These are phyloP conservation scores for Puccinia polysora DNA, from an alignment of 1,284 basidiomycete species.

Conservation along the genomic window DNA sequence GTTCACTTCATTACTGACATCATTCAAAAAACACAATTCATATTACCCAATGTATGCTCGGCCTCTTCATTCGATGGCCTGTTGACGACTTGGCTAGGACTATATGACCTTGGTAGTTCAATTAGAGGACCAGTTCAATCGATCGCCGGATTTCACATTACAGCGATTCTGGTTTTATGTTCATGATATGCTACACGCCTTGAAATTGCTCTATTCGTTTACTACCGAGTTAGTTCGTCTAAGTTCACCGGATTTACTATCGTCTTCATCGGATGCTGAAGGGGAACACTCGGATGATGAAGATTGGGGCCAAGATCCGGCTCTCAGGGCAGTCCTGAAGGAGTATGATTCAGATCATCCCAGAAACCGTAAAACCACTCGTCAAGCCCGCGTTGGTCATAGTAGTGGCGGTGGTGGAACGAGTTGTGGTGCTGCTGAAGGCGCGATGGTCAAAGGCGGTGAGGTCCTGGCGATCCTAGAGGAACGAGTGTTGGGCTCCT, in stretches of 20 bases:
- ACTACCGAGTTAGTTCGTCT: constrained; percentile 59
- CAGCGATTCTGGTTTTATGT: constrained; percentile 96
- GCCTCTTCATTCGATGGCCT: background rate
- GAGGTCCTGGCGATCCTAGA: constrained; percentile 32
- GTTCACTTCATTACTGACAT: background rate
- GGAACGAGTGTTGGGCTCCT: constrained; percentile 23
- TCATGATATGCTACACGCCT: constrained; percentile 85
- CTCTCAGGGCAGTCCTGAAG: constrained; percentile 23
- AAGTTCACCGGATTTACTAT: constrained; percentile 57
- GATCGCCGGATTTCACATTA: constrained; percentile 79
- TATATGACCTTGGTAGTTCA: constrained; percentile 89
- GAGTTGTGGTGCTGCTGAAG: constrained; percentile 13
- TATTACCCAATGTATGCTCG: constrained; percentile 3
- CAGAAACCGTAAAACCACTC: background rate
- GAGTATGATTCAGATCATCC: constrained; percentile 10
- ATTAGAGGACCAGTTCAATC: constrained; percentile 86
- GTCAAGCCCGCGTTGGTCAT: background rate
- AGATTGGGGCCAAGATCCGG: constrained; percentile 30
- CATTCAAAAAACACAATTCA: constrained; percentile 3
- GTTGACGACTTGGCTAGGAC: constrained; percentile 59
- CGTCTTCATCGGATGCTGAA: constrained; percentile 54
- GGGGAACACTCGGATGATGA: constrained; percentile 21
- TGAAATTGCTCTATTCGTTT: constrained; percentile 60
- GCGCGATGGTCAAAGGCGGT: constrained; percentile 33
- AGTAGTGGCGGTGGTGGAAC: constrained; percentile 13